Evolutionary conservation across 169 alveolate species (phyloP).

Genomic region (Plasmodium gaboni): DNA sequence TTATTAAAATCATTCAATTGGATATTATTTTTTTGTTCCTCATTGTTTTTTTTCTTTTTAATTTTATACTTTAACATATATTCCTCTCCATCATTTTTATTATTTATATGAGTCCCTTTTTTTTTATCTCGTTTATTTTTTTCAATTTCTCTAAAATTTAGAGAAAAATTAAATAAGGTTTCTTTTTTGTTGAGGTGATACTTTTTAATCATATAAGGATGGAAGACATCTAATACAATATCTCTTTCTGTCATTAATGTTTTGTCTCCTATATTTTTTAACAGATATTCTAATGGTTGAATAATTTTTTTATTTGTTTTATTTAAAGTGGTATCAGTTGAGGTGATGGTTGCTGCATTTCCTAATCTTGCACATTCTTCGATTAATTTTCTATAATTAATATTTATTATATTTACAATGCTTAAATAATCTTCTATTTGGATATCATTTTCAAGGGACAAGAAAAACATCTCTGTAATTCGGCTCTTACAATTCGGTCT

Average conservation of each 20-base stretch:
- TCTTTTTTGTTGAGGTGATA: conserved; percentile 41
- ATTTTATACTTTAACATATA: conserved; percentile 56
- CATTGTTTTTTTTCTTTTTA: conserved; percentile 1
- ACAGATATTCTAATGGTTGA: conserved; percentile 22
- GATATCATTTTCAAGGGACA: conserved; percentile 52
- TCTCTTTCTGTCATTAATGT: conserved; percentile 68
- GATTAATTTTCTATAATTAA: conserved; percentile 33
- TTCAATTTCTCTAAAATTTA: conserved; percentile 46
- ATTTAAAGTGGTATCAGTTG: neutral
- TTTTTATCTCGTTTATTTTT: conserved; percentile 9
- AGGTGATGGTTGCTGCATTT: neutral
- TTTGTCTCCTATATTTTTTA: conserved; percentile 38
- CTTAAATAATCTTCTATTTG: conserved; percentile 44
- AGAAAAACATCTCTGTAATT: conserved; percentile 59
- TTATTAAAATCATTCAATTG: neutral
- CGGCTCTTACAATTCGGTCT: conserved; percentile 64
- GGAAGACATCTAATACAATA: conserved; percentile 53
- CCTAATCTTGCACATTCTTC: conserved; percentile 46
- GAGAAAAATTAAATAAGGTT: conserved; percentile 56
- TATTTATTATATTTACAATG: conserved; percentile 46
- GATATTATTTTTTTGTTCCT: neutral
- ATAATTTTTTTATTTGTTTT: conserved; percentile 32
- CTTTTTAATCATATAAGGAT: conserved; percentile 49
- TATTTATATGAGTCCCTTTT: neutral
- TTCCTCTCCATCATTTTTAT: conserved; percentile 3